Evolutionary conservation across 148 eudicot species (phyloP), one percentile per base, ranked within the genome.

Genomic region (Simmondsia chinensis): DNA sequence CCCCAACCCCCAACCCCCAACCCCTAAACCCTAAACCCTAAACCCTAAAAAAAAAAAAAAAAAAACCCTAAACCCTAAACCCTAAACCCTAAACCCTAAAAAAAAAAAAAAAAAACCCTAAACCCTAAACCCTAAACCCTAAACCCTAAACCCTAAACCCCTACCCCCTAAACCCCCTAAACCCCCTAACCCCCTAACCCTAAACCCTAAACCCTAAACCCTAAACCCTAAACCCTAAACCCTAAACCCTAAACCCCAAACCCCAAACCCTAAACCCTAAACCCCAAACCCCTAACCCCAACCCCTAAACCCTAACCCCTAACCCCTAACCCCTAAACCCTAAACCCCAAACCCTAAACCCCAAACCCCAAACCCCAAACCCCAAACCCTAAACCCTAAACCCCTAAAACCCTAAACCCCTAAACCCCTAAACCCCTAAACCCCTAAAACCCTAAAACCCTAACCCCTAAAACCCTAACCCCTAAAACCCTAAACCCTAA

Each of bases 61-160:
- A 20, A 14, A 44, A 44, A 15, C 48, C 48, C 48, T 27, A 26
- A 44, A 44, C 33, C 48, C 48, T 27, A 26, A 44, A 44, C 33
- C 48, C 48, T 16, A 25, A 44, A 44, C 48, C 48, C 48, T 44
- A 44, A 44, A n/a, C 43, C 43, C 40, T 36, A 36, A 36, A 36
- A n/a, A n/a, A n/a, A n/a, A n/a, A n/a, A n/a, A n/a, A n/a, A n/a
- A n/a, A n/a, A n/a, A n/a, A n/a, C 40, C 40, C 40, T 36, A 36
- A 36, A 36, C 40, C 40, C 40, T 36, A 36, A 36, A 36, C 40
- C 40, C 40, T 36, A 36, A 36, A 36, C 40, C 40, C 40, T 36
- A 36, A 36, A 36, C 40, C 40, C 40, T 15, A n/a, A 36, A 36
- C 40, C 40, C 40, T 36, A 36, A 36, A 36, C 40, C 40, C 40